Base-by-base conservation (phyloP, 345 rosid genomes). In the Mallotus nudiflorus region DNA sequence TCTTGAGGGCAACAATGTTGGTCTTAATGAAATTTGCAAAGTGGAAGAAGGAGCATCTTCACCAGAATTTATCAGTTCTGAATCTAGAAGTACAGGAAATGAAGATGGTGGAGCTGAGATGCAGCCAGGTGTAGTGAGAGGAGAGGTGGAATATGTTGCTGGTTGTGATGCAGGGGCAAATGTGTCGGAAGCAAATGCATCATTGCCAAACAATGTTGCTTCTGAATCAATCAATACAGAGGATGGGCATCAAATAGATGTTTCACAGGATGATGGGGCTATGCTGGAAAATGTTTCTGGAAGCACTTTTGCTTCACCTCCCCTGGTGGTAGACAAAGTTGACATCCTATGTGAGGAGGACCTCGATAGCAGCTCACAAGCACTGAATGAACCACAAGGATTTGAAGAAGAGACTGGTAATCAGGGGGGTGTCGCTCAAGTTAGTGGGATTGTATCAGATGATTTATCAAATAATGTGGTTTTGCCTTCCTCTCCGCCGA, bases 381-480 rank as follows among this genome's bases (percentile, higher is more conserved):
- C 60, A 37, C 9, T 44, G 18, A 42, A 31, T n/a, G 39, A 55
- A 27, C 10, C 42, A 40, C 27, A 35, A 45, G 67, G 31, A 19
- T 22, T 31, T 49, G 50, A 48, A 66, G 15, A n/a, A 54, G 60
- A 70, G 54, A 57, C 31, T 25, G 64, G 42, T 48, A 69, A 59
- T 13, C 22, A 62, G 50, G 37, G 58, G 7, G 64, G 66, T 68
- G 48, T 33, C 18, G 57, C 67, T 55, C 61, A 61, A 58, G 77
- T 31, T 51, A 74, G 73, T 76, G 83, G 11, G 35, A 13, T 27
- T 54, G 69, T 65, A 42, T 45, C 68, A 46, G 73, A 66, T 73
- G 61, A 57, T 61, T 20, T 52, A 19, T 61, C 62, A 59, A 73
- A 74, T 31, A 70, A 54, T 28, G 35, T 19, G 40, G 70, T 29